Evolutionary conservation across 2,329 filamentous ascomycete genomes (phyloP), one percentile per base, ranked within the genome.

Genomic region (Colletotrichum incanum): DNA sequence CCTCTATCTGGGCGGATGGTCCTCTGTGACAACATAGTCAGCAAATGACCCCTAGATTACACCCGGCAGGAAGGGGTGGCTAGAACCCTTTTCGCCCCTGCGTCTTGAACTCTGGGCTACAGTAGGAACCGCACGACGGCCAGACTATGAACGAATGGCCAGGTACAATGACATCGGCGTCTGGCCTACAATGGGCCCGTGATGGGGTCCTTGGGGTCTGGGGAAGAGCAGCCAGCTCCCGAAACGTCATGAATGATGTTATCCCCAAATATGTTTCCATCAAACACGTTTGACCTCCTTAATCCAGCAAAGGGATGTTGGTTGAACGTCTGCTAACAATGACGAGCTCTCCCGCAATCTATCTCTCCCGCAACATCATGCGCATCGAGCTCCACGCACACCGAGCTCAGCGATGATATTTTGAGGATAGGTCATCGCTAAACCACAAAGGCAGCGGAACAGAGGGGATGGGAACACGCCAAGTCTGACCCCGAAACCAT

Each of bases 171-270:
- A 70, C 65, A 72, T 72, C 65, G 70, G 14, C 3, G 31, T 37
- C 31, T 60, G n/a, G 31, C 23, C 54, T 39, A 23, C 31, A 34
- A 65, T 70, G 65, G 59, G 39, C 68, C 59, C 52, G n/a, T 52
- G 58, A 50, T 67, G 47, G 50, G 12, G 43, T 20, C 31, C n/a
- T 31, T 23, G 52, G 47, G 28, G 60, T 55, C 65, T 65, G 58
- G 60, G 45, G 65, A 69, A 26, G 14, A 45, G 45, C 39, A 12
- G 45, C 4, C 45, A 45, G n/a, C 39, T n/a, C 43, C 50, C 52
- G 31, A 23, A 58, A 65, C 70, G 70, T 72, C 70, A 70, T 70
- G 59, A 50, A 65, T 69, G 70, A 72, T 69, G 59, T 37, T 49
- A 60, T 63, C 56, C 12, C 39, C 18, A 47, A 39, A 54, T 28